A percentile compares a stretch with the other conserved stretches of the same genome.
Conservation (phyloP, 352 stramenopile species). For the Lagenidium sp. region DNA sequence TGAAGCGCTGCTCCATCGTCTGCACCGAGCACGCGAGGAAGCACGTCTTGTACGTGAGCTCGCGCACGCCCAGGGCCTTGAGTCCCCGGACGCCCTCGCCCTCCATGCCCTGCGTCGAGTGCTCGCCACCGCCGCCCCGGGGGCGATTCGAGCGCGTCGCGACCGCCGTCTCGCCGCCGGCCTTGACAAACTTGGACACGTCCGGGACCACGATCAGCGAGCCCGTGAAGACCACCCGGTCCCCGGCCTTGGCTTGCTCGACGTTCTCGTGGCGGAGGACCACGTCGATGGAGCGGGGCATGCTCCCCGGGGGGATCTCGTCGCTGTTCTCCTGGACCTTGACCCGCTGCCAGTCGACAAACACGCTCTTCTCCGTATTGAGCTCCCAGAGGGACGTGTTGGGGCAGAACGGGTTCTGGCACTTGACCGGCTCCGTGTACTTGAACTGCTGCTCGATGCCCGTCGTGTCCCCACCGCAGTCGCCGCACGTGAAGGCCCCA, state of each 20-base stretch:
- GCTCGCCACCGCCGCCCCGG: conserved; percentile 27
- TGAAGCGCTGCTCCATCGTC: conserved; percentile 83
- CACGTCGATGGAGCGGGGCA: conserved; percentile 97
- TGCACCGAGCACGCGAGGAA: conserved; percentile 96
- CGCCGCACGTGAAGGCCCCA: conserved; percentile 92
- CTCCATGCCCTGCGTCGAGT: conserved; percentile 72
- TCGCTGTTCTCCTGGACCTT: conserved; percentile 98
- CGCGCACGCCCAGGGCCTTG: conserved; percentile 92
- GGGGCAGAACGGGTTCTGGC: conserved; percentile 93
- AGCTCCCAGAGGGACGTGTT: conserved; percentile 86
- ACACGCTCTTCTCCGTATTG: conserved; percentile 88
- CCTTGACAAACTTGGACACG: conserved; percentile 83
- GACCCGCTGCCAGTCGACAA: conserved; percentile 98
- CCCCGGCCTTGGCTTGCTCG: conserved; percentile 93
- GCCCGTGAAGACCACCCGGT: conserved; percentile 94
- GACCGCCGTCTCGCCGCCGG: conserved; percentile 60
- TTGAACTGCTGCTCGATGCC: conserved; percentile 97
- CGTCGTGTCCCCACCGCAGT: conserved; percentile 89
- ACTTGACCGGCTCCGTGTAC: conserved; percentile 95
- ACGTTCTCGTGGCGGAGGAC: conserved; percentile 98
- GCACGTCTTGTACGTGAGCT: conserved; percentile 97
- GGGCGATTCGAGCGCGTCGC: conserved; percentile 26
- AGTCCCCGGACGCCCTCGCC: conserved; percentile 92
- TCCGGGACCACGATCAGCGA: conserved; percentile 95
- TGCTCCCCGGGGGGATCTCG: conserved; percentile 97